Conservation (phyloP, 176 grass and related monocot species). For the Rhipidocladum racemiflorum region DNA sequence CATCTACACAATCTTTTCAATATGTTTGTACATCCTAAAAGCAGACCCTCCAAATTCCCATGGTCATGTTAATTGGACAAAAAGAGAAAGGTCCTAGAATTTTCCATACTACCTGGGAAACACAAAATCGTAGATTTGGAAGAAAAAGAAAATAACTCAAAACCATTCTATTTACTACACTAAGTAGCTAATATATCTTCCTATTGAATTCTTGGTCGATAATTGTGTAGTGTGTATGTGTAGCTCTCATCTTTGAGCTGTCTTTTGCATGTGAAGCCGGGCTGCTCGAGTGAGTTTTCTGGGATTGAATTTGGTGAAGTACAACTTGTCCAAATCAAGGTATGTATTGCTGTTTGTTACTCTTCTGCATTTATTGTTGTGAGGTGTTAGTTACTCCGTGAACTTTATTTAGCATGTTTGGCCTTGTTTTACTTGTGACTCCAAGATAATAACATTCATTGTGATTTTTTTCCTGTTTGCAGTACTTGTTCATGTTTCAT, state of each 20-base stretch:
- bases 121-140: background rate
- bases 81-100: background rate
- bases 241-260: conserved; percentile 30
- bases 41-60: background rate
- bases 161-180: background rate
- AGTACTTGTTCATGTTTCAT: background rate
- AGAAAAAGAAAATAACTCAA: background rate
- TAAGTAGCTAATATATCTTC: background rate
- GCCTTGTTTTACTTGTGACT: background rate
- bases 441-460: background rate
- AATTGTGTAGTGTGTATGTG: conserved; percentile 23
- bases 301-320: conserved; percentile 84
- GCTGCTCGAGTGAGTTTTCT: conserved; percentile 82
- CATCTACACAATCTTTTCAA: background rate
- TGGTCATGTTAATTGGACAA: background rate
- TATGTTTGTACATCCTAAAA: conserved; percentile 16
- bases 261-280: conserved; percentile 71
- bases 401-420: conserved; percentile 2
- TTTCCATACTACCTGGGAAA: background rate
- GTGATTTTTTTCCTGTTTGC: background rate
- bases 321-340: conserved; percentile 98
- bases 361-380: conserved; percentile 1
- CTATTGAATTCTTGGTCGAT: background rate
- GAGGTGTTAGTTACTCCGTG: background rate
- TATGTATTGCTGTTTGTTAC: conserved; percentile 18